Percentiles rank a stretch among this genome's conserved stretches.
Conservation (phyloP, 768 basidiomycete species). For the Cubamyces lactineus region DNA sequence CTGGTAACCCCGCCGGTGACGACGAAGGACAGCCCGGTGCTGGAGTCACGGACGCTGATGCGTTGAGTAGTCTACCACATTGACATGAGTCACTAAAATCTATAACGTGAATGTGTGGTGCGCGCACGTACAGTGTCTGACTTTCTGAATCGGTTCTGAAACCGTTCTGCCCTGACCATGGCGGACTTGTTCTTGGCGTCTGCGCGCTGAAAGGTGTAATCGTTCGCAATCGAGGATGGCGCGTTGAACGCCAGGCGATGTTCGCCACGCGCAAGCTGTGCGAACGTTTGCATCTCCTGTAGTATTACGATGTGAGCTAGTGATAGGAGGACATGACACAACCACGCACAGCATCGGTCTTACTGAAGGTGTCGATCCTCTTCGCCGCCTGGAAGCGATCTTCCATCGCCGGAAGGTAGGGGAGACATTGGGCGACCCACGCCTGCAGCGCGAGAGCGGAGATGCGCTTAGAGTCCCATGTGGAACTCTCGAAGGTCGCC, state of each 20-base stretch:
- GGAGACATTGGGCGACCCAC: slow-evolving; percentile 42
- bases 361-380: slow-evolving; percentile 48
- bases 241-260: slow-evolving; percentile 35
- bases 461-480: slow-evolving; percentile 17
- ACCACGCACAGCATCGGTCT: slow-evolving; percentile 40
- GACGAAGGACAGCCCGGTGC: slow-evolving; percentile 29
- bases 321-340: neutral
- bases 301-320: neutral
- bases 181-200: slow-evolving; percentile 24
- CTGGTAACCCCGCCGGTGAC: slow-evolving; percentile 28
- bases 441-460: slow-evolving; percentile 30
- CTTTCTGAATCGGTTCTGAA: slow-evolving; percentile 34
- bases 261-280: slow-evolving; percentile 29
- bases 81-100: neutral
- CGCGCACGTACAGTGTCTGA: slow-evolving; percentile 16
- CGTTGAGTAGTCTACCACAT: neutral
- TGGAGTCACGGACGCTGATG: slow-evolving; percentile 30
- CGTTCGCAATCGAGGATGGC: slow-evolving; percentile 30
- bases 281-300: slow-evolving; percentile 24
- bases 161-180: slow-evolving; percentile 32
- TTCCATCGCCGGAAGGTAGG: slow-evolving; percentile 43
- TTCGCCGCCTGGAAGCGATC: slow-evolving; percentile 46
- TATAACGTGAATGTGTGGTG: neutral
- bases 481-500: slow-evolving; percentile 22
- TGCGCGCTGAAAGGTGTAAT: slow-evolving; percentile 23